These are phyloP conservation scores for Streptanthus diversifolius DNA, from an alignment of 345 rosid genomes.

Conservation along the genomic window DNA sequence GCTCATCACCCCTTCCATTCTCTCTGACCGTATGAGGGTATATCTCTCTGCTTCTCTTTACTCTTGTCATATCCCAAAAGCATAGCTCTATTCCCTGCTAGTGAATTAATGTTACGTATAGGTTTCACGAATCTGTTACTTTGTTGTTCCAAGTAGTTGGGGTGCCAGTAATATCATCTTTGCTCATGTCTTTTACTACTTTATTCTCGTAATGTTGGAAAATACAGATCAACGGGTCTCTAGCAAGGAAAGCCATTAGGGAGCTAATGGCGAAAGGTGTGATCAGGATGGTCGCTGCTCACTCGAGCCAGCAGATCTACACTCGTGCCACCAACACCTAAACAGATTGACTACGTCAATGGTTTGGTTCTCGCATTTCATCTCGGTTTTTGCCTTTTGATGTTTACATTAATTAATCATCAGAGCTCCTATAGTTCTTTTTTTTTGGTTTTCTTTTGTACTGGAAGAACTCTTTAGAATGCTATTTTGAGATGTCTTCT, in stretches of 20 bases:
- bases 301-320: conserved; percentile 73
- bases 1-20: conserved; percentile 72
- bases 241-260: conserved; percentile 63
- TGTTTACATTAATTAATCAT: conserved; percentile 21
- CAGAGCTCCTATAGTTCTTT: conserved; percentile 10
- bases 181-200: too few relatives aligned
- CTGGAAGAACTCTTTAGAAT: background rate
- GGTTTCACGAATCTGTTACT: background rate
- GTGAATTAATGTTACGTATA: background rate
- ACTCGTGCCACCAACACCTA: conserved; percentile 73
- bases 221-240: conserved; percentile 50
- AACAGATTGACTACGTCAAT: background rate
- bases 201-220: background rate
- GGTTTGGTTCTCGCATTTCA: background rate
- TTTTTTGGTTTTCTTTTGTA: background rate
- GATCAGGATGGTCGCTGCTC: conserved; percentile 60
- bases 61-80: background rate
- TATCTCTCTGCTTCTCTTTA: background rate
- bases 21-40: conserved; percentile 79
- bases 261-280: conserved; percentile 71
- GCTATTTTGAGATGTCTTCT: background rate
- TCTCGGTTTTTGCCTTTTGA: conserved; percentile 10
- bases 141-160: background rate
- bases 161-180: background rate
- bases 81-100: background rate